These are phyloP conservation scores for Apostasia ramifera DNA, from an alignment of 106 monocot genomes.

Conservation along the genomic window DNA sequence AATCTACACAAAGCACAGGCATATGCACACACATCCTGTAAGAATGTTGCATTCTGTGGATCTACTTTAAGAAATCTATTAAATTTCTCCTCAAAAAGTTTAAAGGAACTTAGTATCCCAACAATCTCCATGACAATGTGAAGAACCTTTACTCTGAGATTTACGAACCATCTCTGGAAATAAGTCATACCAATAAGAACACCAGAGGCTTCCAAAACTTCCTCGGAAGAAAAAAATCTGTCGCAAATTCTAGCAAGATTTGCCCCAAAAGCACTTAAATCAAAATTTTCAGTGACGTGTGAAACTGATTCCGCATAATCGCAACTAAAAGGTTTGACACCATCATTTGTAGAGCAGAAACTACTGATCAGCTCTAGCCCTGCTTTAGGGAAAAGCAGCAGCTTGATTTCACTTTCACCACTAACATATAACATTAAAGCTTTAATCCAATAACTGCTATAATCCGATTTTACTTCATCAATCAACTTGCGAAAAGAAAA, in stretches of 20 bases:
- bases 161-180: constrained; percentile 84
- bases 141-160: constrained; percentile 58
- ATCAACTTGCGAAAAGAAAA: constrained; percentile 71
- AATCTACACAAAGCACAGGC: constrained; percentile 17
- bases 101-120: constrained; percentile 23
- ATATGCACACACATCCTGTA: constrained; percentile 12
- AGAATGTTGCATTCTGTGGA: neutral
- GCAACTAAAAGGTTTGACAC: constrained; percentile 15
- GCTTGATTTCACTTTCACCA: constrained; percentile 81
- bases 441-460: constrained; percentile 50
- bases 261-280: constrained; percentile 24
- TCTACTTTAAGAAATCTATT: neutral
- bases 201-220: constrained; percentile 31
- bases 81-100: constrained; percentile 4
- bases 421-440: constrained; percentile 64
- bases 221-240: constrained; percentile 51
- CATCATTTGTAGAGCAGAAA: constrained; percentile 25
- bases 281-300: constrained; percentile 4
- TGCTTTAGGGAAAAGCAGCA: constrained; percentile 57
- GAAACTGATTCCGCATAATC: constrained; percentile 14
- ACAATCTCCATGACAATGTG: constrained; percentile 39
- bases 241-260: constrained; percentile 39
- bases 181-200: constrained; percentile 22
- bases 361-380: constrained; percentile 39
- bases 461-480: constrained; percentile 30